Base-by-base conservation (phyloP, 2,329 filamentous ascomycete species). In the Microcera coccophila region DNA sequence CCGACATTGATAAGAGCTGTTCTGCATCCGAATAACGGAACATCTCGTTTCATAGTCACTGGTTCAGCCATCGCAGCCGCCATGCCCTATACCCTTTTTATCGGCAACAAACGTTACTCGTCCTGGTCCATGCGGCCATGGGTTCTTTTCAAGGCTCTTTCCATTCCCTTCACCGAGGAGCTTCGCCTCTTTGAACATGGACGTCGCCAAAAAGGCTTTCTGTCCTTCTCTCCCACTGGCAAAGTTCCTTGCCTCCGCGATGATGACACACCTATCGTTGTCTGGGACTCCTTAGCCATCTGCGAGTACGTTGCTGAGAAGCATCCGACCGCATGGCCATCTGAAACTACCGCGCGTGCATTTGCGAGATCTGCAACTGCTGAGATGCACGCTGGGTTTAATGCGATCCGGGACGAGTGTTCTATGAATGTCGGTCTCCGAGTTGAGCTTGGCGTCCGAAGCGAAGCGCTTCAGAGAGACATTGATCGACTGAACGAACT, bases 251-350 rank as follows among this genome's bases (percentile, higher is more conserved):
- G 66, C 43, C 55, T 73, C 10, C 57, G 66, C 19, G 62, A 68
- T 39, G 47, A 36, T 14, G 52, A 55, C 10, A 38, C 38, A 1
- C 43, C 51, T 10, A 57, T 68, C 22, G 45, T 66, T 5, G 54
- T 75, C 38, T 70, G 66, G 58, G 73, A 76, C 47, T 75, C 73
- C 0, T 62, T 75, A 12, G 66, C 73, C 42, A 75, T 76, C 36
- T 60, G 60, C 59, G 72, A 75, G 42, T 70, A 69, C 50, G 55
- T 76, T 4, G 69, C 71, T 15, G 72, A 76, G 44, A 49, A 53
- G 16, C 53, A 71, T 38, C 67, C 70, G 0, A 45, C 44, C n/a
- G 64, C 68, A 1, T 76, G 72, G 67, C 73, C 73, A 0, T 24
- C 41, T 5, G 64, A 68, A 44, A 38, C 55, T 11, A 53, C 57